These are phyloP conservation scores for Nemania diffusa DNA, from an alignment of 2,329 filamentous ascomycete genomes.

Conservation along the genomic window DNA sequence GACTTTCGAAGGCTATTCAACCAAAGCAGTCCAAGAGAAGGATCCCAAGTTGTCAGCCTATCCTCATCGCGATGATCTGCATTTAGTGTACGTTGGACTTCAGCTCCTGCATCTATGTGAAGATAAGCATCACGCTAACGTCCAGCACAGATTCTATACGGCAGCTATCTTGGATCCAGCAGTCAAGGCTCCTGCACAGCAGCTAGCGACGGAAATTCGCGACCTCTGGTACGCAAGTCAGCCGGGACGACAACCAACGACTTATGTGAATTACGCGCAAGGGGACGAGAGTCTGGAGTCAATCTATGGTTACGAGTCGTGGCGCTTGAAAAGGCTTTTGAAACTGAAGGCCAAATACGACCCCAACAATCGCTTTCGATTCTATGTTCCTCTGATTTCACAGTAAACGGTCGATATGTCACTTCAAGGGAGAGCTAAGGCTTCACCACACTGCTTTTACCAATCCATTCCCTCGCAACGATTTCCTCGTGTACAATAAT, in stretches of 20 bases:
- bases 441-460: too few species aligned
- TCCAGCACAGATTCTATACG: too few species aligned
- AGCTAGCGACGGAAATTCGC: background rate
- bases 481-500: too few species aligned
- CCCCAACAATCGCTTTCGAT: constrained; percentile 42
- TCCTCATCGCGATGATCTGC: constrained; percentile 4
- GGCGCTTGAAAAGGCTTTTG: constrained; percentile 48
- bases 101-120: too few species aligned
- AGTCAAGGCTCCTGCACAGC: too few species aligned
- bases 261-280: constrained; percentile 44
- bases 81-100: background rate
- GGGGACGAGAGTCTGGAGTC: constrained; percentile 39
- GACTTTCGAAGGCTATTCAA: constrained; percentile 5
- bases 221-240: constrained; percentile 39
- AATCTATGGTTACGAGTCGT: constrained; percentile 44
- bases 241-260: background rate
- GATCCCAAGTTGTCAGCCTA: background rate
- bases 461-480: too few species aligned
- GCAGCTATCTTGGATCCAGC: too few species aligned
- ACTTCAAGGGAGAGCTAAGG: too few species aligned
- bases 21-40: background rate
- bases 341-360: constrained; percentile 51
- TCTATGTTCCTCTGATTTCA: constrained; percentile 41
- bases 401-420: too few species aligned
- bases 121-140: too few species aligned